Conservation (phyloP, 1,284 basidiomycete genomes). For the Termitomyces sp. region DNA sequence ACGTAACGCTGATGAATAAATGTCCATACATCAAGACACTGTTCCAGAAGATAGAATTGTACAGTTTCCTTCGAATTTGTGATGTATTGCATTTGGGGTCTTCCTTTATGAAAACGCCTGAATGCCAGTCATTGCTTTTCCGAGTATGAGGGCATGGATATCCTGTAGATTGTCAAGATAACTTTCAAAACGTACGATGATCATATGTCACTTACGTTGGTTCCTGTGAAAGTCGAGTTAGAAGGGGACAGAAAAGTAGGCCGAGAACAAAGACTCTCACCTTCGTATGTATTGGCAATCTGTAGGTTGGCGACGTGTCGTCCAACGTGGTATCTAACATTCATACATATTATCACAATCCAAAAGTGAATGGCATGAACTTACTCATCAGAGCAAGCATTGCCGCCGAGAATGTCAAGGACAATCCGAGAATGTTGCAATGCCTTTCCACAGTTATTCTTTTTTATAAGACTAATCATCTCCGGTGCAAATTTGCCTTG, state of each 20-base stretch:
- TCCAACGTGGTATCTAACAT: conserved; percentile 76
- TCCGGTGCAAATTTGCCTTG: conserved; percentile 75
- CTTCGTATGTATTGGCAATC: conserved; percentile 91
- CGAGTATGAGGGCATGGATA: conserved; percentile 84
- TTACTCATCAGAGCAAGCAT: conserved; percentile 86
- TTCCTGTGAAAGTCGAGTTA: conserved; percentile 30
- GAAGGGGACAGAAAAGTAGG: conserved; percentile 2
- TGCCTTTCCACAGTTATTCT: conserved; percentile 95
- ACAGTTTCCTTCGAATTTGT: background rate
- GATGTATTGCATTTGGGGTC: conserved; percentile 24
- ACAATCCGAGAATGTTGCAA: conserved; percentile 74
- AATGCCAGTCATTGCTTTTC: conserved; percentile 86
- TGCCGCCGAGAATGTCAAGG: conserved; percentile 88
- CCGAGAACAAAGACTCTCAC: conserved; percentile 30
- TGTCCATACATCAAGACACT: background rate
- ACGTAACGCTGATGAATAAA: conserved; percentile 61
- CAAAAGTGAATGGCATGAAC: conserved; percentile 23
- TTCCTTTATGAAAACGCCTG: conserved; percentile 62
- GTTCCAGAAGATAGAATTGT: background rate
- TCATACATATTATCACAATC: background rate
- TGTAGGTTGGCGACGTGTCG: conserved; percentile 90
- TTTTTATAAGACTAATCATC: conserved; percentile 93
- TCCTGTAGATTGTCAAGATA: conserved; percentile 42
- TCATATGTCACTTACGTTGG: conserved; percentile 38
- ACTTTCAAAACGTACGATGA: background rate